Evolutionary conservation across 2,329 filamentous ascomycete species (phyloP).

Genomic region (Diplodia intermedia): DNA sequence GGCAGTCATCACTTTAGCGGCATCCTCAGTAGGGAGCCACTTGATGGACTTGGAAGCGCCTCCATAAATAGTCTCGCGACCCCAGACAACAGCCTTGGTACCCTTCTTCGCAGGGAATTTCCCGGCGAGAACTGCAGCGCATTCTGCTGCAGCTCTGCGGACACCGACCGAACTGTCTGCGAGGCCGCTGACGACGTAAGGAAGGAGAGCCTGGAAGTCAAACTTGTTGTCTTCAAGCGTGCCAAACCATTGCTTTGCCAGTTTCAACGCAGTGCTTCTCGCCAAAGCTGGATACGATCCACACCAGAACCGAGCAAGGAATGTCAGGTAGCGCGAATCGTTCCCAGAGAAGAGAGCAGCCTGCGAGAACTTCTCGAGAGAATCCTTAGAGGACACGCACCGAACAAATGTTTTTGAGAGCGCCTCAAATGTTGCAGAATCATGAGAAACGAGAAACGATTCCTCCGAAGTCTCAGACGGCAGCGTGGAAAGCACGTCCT

Average conservation of each 20-base stretch:
- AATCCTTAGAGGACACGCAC: constrained; percentile 38
- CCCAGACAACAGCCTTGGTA: constrained; percentile 52
- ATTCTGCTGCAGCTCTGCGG: constrained; percentile 74
- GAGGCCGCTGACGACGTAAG: constrained; percentile 78
- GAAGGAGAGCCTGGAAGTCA: constrained; percentile 82
- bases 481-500: constrained; percentile 35
- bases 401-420: constrained; percentile 41
- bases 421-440: constrained; percentile 42
- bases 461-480: constrained; percentile 40
- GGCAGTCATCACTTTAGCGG: constrained; percentile 67
- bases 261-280: constrained; percentile 72
- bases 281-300: constrained; percentile 73
- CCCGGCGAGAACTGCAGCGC: constrained; percentile 53
- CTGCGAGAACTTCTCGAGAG: constrained; percentile 56
- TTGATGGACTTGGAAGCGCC: constrained; percentile 56
- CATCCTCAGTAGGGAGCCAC: constrained; percentile 66
- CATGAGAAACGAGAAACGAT: constrained; percentile 40
- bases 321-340: constrained; percentile 70
- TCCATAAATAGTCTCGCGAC: constrained; percentile 64
- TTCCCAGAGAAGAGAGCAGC: constrained; percentile 62
- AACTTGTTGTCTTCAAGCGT: constrained; percentile 49
- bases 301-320: constrained; percentile 78
- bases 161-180: constrained; percentile 78
- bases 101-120: constrained; percentile 33
- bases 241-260: constrained; percentile 48